Percentiles rank a stretch among this genome's conserved stretches.
Conservation (phyloP, 805 yeast species). For the Cyberlindnera maritima region DNA sequence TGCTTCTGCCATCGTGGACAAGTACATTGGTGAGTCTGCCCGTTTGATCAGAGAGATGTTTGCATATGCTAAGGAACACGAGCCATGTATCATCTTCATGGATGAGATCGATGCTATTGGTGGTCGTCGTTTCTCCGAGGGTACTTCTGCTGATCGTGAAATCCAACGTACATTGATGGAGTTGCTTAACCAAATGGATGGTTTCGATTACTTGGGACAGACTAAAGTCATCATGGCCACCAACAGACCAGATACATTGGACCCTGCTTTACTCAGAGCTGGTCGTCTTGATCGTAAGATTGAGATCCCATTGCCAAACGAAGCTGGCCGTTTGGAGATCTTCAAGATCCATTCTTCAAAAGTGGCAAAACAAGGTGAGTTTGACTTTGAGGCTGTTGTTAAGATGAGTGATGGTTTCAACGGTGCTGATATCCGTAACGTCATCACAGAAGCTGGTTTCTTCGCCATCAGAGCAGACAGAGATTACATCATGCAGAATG, state of each 20-base stretch:
- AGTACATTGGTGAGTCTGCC: constrained; percentile 97
- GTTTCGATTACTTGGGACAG: constrained; percentile 94
- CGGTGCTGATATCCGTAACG: constrained; percentile 97
- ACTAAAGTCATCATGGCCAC: constrained; percentile 99
- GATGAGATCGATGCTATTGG: constrained; percentile 99
- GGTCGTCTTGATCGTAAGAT: constrained; percentile 96
- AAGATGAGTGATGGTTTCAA: constrained; percentile 99
- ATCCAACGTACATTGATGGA: constrained; percentile 98
- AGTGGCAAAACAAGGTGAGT: constrained; percentile 88
- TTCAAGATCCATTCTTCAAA: constrained; percentile 89
- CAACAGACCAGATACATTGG: constrained; percentile 97
- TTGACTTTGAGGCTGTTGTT: constrained; percentile 95
- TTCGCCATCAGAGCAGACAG: constrained; percentile 97
- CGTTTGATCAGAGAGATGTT: constrained; percentile 97
- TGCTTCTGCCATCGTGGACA: constrained; percentile 96
- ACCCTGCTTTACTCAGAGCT: constrained; percentile 95
- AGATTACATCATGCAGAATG: constrained; percentile 89
- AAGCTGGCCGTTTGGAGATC: constrained; percentile 89
- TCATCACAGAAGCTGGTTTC: constrained; percentile 97
- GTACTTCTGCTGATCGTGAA: constrained; percentile 98
- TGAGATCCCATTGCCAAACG: constrained; percentile 94
- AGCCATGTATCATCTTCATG: constrained; percentile 97
- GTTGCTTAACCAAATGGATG: constrained; percentile 96
- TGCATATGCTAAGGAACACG: constrained; percentile 96
- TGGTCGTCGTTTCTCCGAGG: constrained; percentile 95